Evolutionary conservation across 129 eudicot species (phyloP).

Genomic region (Flaveria brownii): DNA sequence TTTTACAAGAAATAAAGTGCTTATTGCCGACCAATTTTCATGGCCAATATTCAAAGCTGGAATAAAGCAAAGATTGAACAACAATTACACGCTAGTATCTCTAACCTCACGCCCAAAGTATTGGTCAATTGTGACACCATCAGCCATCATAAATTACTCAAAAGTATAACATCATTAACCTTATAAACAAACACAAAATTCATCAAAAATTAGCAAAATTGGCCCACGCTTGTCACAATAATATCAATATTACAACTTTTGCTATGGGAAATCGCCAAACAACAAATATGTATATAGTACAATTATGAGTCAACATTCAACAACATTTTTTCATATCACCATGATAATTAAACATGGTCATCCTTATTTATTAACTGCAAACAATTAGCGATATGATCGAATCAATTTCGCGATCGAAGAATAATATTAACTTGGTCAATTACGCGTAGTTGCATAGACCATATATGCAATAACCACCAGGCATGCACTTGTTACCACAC

Average conservation of each 20-base stretch:
- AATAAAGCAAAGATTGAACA: constrained; percentile 38
- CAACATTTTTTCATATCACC: constrained; percentile 20
- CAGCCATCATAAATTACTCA: not conserved
- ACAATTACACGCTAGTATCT: constrained; percentile 27
- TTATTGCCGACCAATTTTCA: constrained; percentile 29
- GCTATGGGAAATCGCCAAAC: not conserved
- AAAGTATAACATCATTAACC: not conserved
- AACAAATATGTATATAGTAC: no score
- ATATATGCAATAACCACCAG: constrained; percentile 56
- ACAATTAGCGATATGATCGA: not conserved
- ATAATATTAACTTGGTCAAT: not conserved
- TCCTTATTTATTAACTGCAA: constrained; percentile 29
- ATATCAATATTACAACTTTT: not conserved
- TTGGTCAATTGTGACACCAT: constrained; percentile 11
- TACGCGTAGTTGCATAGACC: constrained; percentile 72
- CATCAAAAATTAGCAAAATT: constrained; percentile 33
- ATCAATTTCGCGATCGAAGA: constrained; percentile 19
- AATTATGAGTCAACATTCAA: no score
- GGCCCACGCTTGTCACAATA: constrained; percentile 21
- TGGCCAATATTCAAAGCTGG: constrained; percentile 12
- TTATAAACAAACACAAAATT: not conserved
- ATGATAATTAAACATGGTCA: constrained; percentile 15
- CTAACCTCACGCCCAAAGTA: constrained; percentile 9
- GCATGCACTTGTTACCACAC: constrained; percentile 53
- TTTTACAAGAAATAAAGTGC: constrained; percentile 31